A percentile compares a stretch with the other conserved stretches of the same genome.
Conservation (phyloP, 345 rosid species). For the Salix arbutifolia region DNA sequence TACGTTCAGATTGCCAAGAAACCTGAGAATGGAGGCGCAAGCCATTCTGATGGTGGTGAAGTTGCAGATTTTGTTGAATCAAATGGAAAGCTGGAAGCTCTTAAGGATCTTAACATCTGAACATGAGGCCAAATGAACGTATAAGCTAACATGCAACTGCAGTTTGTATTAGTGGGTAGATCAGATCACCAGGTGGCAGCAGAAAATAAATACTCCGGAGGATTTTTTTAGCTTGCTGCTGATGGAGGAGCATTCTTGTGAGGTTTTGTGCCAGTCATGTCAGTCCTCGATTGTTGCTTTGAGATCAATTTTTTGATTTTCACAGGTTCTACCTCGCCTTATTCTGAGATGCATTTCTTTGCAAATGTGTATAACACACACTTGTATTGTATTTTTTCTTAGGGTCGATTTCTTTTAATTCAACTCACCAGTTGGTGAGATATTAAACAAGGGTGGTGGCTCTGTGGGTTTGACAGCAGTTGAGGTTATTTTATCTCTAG, state of each 20-base stretch:
- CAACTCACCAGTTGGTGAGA: constrained; percentile 23
- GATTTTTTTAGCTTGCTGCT: constrained; percentile 10
- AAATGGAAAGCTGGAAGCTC: constrained; percentile 73
- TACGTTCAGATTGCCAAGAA: constrained; percentile 40
- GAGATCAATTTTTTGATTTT: constrained; percentile 7
- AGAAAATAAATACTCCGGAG: neutral
- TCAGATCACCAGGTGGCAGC: constrained; percentile 10
- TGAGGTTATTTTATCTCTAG: constrained; percentile 1
- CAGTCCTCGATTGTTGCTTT: neutral
- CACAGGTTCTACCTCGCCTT: constrained; percentile 11
- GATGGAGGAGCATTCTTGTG: constrained; percentile 1
- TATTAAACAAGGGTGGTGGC: constrained; percentile 20
- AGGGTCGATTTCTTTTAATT: constrained; percentile 22
- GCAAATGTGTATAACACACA: constrained; percentile 53
- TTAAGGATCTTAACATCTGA: constrained; percentile 24
- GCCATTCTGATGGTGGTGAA: constrained; percentile 36
- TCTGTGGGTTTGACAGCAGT: constrained; percentile 18
- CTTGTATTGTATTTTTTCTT: constrained; percentile 17
- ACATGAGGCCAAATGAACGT: neutral
- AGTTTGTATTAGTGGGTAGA: constrained; percentile 5
- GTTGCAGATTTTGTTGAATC: constrained; percentile 36
- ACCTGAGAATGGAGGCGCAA: constrained; percentile 50
- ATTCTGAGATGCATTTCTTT: constrained; percentile 36
- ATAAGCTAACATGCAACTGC: constrained; percentile 9
- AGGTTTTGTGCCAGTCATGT: neutral